Percentiles rank a stretch among this genome's conserved stretches.
These are phyloP conservation scores for Bipolaris cookei DNA, from an alignment of 2,329 filamentous ascomycete species.

Conservation along the genomic window DNA sequence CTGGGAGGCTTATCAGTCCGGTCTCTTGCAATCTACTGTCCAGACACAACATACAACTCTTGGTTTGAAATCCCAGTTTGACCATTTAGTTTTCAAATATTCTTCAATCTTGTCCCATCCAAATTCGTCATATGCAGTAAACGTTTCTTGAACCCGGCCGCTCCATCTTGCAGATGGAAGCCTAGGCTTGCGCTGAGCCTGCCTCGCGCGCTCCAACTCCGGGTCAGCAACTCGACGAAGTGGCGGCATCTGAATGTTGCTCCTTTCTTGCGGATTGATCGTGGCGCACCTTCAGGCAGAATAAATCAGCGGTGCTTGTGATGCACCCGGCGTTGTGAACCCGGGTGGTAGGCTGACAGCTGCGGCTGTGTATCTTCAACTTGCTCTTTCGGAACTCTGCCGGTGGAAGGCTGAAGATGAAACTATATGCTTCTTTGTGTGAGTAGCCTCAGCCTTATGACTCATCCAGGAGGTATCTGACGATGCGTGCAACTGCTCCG, in stretches of 20 bases:
- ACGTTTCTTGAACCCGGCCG: conserved; percentile 18
- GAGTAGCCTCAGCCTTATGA: conserved; percentile 14
- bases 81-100: conserved; percentile 19
- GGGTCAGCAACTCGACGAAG: conserved; percentile 5
- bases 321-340: not conserved
- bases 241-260: not conserved
- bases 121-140: conserved; percentile 22
- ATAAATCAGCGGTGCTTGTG: not conserved
- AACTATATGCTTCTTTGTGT: conserved; percentile 2
- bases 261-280: not conserved
- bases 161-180: conserved; percentile 9
- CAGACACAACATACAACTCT: conserved; percentile 2
- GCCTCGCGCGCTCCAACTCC: conserved; percentile 6
- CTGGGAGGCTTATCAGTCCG: conserved; percentile 6
- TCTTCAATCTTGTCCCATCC: conserved; percentile 25
- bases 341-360: not conserved
- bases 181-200: conserved; percentile 13
- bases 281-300: not conserved
- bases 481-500: not conserved
- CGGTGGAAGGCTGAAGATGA: conserved; percentile 5
- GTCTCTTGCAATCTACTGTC: not conserved
- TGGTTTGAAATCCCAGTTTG: conserved; percentile 21
- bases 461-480: not conserved
- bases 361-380: not conserved
- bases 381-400: not conserved